These are phyloP conservation scores for Cichorium intybus DNA, from an alignment of 140 eudicot species.

Conservation along the genomic window DNA sequence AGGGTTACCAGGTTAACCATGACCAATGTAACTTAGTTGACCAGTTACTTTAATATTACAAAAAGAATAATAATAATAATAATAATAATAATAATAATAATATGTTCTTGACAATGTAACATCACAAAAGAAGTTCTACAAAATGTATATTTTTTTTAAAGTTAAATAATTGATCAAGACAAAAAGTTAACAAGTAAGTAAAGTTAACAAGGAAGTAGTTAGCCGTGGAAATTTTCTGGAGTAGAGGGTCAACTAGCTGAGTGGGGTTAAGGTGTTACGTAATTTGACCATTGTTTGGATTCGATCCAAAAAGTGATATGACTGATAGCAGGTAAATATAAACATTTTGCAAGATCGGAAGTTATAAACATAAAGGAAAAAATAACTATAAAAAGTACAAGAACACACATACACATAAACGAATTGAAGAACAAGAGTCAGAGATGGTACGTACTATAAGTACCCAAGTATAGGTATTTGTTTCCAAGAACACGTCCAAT, in stretches of 20 bases:
- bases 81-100: too few species aligned
- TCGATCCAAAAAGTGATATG: background rate
- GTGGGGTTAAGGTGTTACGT: background rate
- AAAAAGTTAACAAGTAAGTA: too few species aligned
- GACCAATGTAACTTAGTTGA: background rate
- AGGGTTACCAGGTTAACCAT: background rate
- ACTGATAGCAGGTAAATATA: background rate
- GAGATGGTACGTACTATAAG: constrained; percentile 56
- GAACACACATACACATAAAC: background rate
- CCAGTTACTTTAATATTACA: background rate
- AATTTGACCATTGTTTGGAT: background rate
- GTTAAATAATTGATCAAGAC: too few species aligned
- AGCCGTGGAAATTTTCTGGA: background rate
- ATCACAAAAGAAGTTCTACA: too few species aligned
- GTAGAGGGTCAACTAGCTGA: background rate
- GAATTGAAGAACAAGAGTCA: background rate
- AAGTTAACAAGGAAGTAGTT: too few species aligned
- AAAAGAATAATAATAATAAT: too few species aligned
- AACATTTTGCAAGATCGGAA: background rate
- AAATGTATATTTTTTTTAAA: too few species aligned
- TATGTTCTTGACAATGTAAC: too few species aligned
- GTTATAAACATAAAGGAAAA: background rate
- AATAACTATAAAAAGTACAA: background rate
- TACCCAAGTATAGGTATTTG: constrained; percentile 88
- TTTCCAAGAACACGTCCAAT: constrained; percentile 89